phyloP scores from a whole-genome alignment of 2,329 filamentous ascomycete species.

The Penicillium sp. region DNA sequence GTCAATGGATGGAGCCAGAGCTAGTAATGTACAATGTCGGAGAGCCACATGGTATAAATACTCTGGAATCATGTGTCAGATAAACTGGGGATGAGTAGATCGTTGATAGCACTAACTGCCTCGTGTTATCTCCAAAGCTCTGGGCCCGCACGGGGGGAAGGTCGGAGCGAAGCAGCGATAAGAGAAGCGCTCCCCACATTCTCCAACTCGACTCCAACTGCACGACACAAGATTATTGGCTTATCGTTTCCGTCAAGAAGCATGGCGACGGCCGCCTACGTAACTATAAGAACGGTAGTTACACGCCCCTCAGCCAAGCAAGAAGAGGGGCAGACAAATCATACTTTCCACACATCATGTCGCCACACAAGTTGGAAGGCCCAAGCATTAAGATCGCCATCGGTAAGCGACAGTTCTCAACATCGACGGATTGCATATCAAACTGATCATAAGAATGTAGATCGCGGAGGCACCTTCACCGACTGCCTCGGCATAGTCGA shows the following conservation, averaged over 20 bases:
- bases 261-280: no score
- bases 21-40: not conserved
- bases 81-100: not conserved
- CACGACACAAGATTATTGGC: not conserved
- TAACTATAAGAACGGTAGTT: no score
- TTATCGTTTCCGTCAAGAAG: not conserved
- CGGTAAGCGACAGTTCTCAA: not conserved
- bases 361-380: constrained; percentile 1
- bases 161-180: constrained; percentile 6
- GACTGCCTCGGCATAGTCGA: constrained; percentile 15
- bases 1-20: not conserved
- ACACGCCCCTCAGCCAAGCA: no score
- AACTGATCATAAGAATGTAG: not conserved
- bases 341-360: not conserved
- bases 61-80: not conserved
- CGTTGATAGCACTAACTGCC: no score
- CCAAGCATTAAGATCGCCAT: constrained; percentile 11
- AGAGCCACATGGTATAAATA: not conserved
- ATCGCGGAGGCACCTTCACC: constrained; percentile 47
- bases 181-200: not conserved
- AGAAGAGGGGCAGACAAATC: no score
- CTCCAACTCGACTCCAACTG: not conserved
- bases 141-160: not conserved
- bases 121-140: no score
- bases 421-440: no score